These are phyloP conservation scores for Ceratocystis smalleyi DNA, from an alignment of 2,329 filamentous ascomycete species.

Conservation along the genomic window DNA sequence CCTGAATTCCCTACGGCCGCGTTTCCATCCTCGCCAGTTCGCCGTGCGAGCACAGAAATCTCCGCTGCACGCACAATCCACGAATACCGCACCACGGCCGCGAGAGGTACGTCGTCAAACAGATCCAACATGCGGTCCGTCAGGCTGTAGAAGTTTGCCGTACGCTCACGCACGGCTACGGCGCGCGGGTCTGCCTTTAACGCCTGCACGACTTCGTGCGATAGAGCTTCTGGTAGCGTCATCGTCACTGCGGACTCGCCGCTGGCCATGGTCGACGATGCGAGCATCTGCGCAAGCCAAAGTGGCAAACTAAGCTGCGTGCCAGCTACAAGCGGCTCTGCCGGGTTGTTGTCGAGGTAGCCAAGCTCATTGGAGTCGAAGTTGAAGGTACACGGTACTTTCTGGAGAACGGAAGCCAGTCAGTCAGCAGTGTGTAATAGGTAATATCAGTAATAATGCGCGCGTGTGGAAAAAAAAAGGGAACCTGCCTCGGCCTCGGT, in stretches of 20 bases:
- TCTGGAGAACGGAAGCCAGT: conserved; percentile 40
- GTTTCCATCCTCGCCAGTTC: conserved; percentile 48
- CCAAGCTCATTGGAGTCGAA: conserved; percentile 75
- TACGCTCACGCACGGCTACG: conserved; percentile 69
- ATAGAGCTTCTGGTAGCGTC: conserved; percentile 64
- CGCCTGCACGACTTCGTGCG: conserved; percentile 68
- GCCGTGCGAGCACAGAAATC: conserved; percentile 77
- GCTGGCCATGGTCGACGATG: conserved; percentile 41
- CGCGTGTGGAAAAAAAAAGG: conserved; percentile 1
- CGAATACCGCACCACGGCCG: conserved; percentile 57
- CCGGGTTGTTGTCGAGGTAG: conserved; percentile 71
- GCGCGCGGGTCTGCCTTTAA: conserved; percentile 78
- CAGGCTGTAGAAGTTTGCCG: conserved; percentile 75
- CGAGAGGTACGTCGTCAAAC: conserved; percentile 67
- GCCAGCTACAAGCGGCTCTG: conserved; percentile 56
- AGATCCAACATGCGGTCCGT: conserved; percentile 76
- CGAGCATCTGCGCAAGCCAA: conserved; percentile 91
- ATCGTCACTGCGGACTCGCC: conserved; percentile 51
- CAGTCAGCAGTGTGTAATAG: conserved; percentile 12
- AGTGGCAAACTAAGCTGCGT: conserved; percentile 72
- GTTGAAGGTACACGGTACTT: conserved; percentile 91
- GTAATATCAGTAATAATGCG: not conserved
- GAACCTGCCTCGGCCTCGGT: conserved; percentile 59
- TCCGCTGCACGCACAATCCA: conserved; percentile 70
- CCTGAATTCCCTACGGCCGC: conserved; percentile 22